Evolutionary conservation across 192 early-diverging fungal species (phyloP).

Genomic region (Coemansia sp.): DNA sequence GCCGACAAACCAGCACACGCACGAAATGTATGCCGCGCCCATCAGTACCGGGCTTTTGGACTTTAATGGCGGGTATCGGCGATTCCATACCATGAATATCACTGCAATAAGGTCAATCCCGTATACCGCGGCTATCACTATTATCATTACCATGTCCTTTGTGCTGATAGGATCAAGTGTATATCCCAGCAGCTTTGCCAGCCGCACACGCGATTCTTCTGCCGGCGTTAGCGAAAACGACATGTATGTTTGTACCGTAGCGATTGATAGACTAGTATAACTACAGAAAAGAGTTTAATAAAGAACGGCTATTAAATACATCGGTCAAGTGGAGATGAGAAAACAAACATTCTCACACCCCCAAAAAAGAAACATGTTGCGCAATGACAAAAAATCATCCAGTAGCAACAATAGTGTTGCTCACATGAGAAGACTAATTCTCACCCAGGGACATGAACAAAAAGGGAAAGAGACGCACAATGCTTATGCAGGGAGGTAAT

Average conservation of each 20-base stretch:
- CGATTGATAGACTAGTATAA: background rate
- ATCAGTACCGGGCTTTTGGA: slow-evolving; percentile 44
- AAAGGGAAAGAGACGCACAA: background rate
- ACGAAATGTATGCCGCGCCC: slow-evolving; percentile 20
- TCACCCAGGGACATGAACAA: background rate
- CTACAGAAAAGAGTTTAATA: background rate
- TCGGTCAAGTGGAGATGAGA: too few relatives aligned
- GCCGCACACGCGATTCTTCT: slow-evolving; percentile 32
- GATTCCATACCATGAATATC: slow-evolving; percentile 39
- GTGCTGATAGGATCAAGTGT: slow-evolving; percentile 33
- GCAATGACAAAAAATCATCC: background rate
- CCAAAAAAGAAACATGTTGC: background rate
- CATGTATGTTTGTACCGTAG: slow-evolving; percentile 15
- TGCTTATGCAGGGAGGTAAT: slow-evolving; percentile 1
- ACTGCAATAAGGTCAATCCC: slow-evolving; percentile 38
- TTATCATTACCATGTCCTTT: slow-evolving; percentile 34
- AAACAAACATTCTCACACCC: too few relatives aligned
- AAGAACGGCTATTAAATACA: background rate
- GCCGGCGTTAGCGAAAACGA: slow-evolving; percentile 35
- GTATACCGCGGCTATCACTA: slow-evolving; percentile 28
- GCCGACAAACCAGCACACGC: slow-evolving; percentile 50
- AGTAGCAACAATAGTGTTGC: background rate
- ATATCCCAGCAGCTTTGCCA: slow-evolving; percentile 27
- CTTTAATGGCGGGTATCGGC: slow-evolving; percentile 47
- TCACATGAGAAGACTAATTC: background rate